phyloP scores from a whole-genome alignment of 2,329 filamentous ascomycete species.

The Fusarium falciforme region DNA sequence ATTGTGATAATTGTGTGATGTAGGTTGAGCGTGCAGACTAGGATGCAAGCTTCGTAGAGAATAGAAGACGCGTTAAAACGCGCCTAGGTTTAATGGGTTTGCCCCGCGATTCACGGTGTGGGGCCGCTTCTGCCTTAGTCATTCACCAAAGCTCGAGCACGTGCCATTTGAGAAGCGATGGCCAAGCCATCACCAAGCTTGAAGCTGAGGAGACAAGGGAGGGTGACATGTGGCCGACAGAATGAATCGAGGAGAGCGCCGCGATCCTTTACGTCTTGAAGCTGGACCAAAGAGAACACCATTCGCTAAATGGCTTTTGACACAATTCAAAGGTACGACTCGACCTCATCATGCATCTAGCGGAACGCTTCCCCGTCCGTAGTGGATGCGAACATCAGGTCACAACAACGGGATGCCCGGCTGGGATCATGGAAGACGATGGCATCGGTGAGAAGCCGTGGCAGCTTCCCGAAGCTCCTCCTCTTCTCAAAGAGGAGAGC shows the following conservation, averaged over 20 bases:
- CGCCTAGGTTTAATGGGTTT: slow-evolving; percentile 48
- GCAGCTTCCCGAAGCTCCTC: slow-evolving; percentile 25
- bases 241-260: not conserved
- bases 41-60: slow-evolving; percentile 27
- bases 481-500: slow-evolving; percentile 7
- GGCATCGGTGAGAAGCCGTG: slow-evolving; percentile 27
- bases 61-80: slow-evolving; percentile 48
- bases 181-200: not conserved
- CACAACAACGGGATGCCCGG: not conserved
- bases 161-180: not conserved
- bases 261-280: not conserved
- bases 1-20: slow-evolving; percentile 44
- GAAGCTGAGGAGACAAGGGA: not conserved
- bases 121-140: slow-evolving; percentile 34
- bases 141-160: not conserved
- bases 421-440: slow-evolving; percentile 13
- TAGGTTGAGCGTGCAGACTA: slow-evolving; percentile 25
- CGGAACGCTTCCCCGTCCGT: slow-evolving; percentile 7
- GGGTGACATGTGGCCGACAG: not conserved
- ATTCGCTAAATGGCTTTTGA: not conserved
- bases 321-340: not conserved
- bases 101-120: slow-evolving; percentile 40
- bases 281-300: not conserved
- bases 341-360: not conserved
- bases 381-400: not conserved